Evolutionary conservation across 768 basidiomycete species (phyloP).

Genomic region (Suillus luteus): DNA sequence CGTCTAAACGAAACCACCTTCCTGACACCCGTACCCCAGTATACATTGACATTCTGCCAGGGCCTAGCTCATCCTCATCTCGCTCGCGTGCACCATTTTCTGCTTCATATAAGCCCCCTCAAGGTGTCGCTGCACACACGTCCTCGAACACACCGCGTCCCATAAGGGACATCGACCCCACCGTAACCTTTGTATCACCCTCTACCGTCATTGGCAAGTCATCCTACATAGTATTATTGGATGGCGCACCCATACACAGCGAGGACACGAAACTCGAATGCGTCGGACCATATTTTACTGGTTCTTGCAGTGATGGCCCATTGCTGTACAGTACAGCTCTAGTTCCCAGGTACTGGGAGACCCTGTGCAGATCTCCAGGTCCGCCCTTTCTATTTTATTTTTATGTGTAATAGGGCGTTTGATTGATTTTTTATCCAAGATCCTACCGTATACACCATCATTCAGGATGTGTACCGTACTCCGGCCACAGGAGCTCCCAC

Average conservation of each 20-base stretch:
- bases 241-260: conserved; percentile 50
- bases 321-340: conserved; percentile 63
- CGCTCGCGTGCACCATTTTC: neutral
- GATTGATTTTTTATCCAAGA: conserved; percentile 40
- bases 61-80: conserved; percentile 15
- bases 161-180: conserved; percentile 62
- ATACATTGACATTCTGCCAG: conserved; percentile 36
- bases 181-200: conserved; percentile 62
- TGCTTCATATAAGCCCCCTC: neutral
- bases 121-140: conserved; percentile 3
- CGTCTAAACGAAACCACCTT: conserved; percentile 27
- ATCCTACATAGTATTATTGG: conserved; percentile 54
- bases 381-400: neutral
- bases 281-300: conserved; percentile 36
- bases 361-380: conserved; percentile 58
- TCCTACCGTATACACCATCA: conserved; percentile 64
- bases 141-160: conserved; percentile 45
- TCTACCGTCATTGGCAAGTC: conserved; percentile 52
- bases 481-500: conserved; percentile 27
- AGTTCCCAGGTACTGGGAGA: conserved; percentile 66
- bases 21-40: conserved; percentile 32
- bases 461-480: conserved; percentile 56
- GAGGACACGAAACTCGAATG: conserved; percentile 45
- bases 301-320: conserved; percentile 28
- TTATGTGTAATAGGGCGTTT: conserved; percentile 19